phyloP scores from a whole-genome alignment of 2,329 filamentous ascomycete species.

The Pestalotiopsis sp. region DNA sequence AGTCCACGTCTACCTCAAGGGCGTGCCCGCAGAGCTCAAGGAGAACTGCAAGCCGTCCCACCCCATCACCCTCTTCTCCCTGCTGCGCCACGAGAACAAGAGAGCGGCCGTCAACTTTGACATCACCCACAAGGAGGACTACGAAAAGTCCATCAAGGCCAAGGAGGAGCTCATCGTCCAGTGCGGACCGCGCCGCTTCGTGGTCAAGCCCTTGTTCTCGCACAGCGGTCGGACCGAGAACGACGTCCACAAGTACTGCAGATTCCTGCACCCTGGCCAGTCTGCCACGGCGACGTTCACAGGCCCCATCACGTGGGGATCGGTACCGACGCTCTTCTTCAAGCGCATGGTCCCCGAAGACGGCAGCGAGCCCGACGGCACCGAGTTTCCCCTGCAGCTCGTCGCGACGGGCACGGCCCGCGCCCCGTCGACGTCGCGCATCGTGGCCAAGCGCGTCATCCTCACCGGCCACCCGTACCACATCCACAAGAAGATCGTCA shows the following conservation, averaged over 20 bases:
- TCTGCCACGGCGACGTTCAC: conserved; percentile 89
- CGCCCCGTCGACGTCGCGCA: conserved; percentile 73
- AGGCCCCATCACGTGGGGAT: conserved; percentile 89
- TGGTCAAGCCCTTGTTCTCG: conserved; percentile 90
- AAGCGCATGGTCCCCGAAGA: conserved; percentile 54
- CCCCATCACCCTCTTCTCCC: conserved; percentile 79
- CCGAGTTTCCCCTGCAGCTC: conserved; percentile 63
- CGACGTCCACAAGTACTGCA: conserved; percentile 95
- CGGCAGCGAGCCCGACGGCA: conserved; percentile 43
- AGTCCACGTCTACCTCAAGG: conserved; percentile 75
- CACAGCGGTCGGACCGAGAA: conserved; percentile 89
- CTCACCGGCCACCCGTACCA: conserved; percentile 97
- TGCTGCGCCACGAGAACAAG: conserved; percentile 95
- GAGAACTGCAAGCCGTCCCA: conserved; percentile 53
- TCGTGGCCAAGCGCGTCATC: conserved; percentile 92
- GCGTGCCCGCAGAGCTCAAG: conserved; percentile 45
- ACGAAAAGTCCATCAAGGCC: conserved; percentile 76
- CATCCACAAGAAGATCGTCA: conserved; percentile 97
- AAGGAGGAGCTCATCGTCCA: conserved; percentile 93
- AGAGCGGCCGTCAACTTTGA: conserved; percentile 87
- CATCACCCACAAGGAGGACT: conserved; percentile 80
- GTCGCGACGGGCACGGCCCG: conserved; percentile 87
- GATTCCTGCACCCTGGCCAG: conserved; percentile 87
- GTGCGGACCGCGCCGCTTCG: conserved; percentile 83
- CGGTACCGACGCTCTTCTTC: conserved; percentile 89